Evolutionary conservation across 345 rosid species (phyloP), one percentile per base, ranked within the genome.

Genomic region (Rhizophora apiculata): DNA sequence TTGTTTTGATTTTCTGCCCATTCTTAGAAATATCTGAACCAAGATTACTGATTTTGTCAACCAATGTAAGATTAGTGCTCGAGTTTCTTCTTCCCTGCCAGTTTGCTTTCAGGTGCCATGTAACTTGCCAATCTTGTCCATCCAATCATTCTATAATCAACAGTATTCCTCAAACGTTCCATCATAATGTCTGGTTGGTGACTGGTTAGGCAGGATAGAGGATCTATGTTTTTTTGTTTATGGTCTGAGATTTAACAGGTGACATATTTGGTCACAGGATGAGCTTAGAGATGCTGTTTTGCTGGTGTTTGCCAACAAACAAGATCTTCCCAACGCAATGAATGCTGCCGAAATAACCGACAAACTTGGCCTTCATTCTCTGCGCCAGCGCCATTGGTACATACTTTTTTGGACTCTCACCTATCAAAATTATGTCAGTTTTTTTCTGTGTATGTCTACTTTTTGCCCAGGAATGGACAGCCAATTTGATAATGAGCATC

Each of bases 371-470:
- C 22, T 52, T 18, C 22, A 19, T 0, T 52, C 55, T 4, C 55
- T 52, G 19, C 55, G 55, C 0, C 22, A 19, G 55, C 55, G 55
- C 22, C 22, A 18, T n/a, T 19, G 55, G 55, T 52, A 85, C 24
- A 8, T 54, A 54, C 27, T 8, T 21, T 11, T 54, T 3, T 3
- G 24, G 8, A 21, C 27, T 20, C 8, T 21, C 24, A 6, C 24
- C 24, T 7, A 54, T 54, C 24, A n/a, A n/a, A 54, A 11, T 54
- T 54, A 24, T n/a, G 24, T 54, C 58, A n/a, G n/a, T 54, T 7
- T 34, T 34, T 34, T 34, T 1, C 24, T 54, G 58, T 1, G 21
- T n/a, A 7, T 5, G 9, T 1, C 22, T 20, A 53, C 1, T 1
- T n/a, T n/a, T 53, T 7, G 24, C 26, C 24, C 57, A n/a, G n/a